Conservation (phyloP, 139 green algal genomes). For the Picochlorum sp. region DNA sequence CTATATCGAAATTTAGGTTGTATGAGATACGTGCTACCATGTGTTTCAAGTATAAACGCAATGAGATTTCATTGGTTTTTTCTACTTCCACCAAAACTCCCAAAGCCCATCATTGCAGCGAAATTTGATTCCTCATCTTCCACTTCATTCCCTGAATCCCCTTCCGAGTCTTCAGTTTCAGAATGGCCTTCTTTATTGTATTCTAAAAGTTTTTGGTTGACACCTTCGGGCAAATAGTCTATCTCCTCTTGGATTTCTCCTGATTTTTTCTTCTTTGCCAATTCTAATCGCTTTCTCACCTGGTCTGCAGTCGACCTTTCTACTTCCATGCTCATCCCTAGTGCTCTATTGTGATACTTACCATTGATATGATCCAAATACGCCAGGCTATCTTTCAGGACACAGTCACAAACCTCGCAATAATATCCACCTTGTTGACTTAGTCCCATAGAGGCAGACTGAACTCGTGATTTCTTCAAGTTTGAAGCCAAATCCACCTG, state of each 20-base stretch:
- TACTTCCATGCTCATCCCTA: constrained; percentile 93
- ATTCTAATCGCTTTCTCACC: constrained; percentile 35
- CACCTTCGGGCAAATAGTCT: constrained; percentile 6
- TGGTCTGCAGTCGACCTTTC: constrained; percentile 79
- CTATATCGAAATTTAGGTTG: too few species aligned
- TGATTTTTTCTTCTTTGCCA: constrained; percentile 38
- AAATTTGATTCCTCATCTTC: constrained; percentile 71
- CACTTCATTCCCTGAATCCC: constrained; percentile 30
- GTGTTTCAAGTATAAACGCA: too few species aligned
- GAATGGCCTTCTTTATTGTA: not conserved
- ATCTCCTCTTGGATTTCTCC: constrained; percentile 3
- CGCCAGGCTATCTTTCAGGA: constrained; percentile 78
- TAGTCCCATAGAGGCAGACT: constrained; percentile 16
- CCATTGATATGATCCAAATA: constrained; percentile 99
- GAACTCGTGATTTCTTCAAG: constrained; percentile 68
- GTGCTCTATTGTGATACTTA: constrained; percentile 88
- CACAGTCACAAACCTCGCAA: constrained; percentile 92
- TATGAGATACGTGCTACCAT: too few species aligned
- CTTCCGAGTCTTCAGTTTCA: not conserved
- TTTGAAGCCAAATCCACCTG: constrained; percentile 62
- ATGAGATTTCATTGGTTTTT: not conserved
- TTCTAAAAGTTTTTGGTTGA: constrained; percentile 34
- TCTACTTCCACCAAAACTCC: constrained; percentile 67
- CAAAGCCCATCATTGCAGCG: constrained; percentile 88
- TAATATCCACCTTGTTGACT: constrained; percentile 74